phyloP scores from a whole-genome alignment of 257 asterid species.

The Capsicum baccatum region DNA sequence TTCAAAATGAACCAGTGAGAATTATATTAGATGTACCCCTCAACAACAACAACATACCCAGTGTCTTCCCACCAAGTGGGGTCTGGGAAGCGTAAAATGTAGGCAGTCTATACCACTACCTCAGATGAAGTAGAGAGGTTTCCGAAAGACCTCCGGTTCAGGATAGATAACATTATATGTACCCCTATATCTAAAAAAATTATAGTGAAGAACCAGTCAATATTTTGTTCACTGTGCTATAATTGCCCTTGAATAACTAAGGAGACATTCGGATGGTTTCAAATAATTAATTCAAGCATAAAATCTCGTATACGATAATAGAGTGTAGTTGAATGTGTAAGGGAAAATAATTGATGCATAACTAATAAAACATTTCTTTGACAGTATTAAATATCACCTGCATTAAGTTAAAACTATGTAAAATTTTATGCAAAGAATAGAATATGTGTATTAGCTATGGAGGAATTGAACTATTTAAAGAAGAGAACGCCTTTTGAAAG shows the following conservation, averaged over 20 bases:
- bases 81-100: no score
- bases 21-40: neutral
- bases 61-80: no score
- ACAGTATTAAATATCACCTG: neutral
- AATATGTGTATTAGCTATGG: neutral
- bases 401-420: neutral
- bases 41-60: no score
- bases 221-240: slow-evolving; percentile 2
- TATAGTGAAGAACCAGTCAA: slow-evolving; percentile 24
- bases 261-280: neutral
- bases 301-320: slow-evolving; percentile 6
- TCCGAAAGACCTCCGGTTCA: no score
- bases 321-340: neutral
- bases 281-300: neutral
- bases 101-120: no score
- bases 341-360: slow-evolving; percentile 13
- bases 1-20: slow-evolving; percentile 42
- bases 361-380: neutral
- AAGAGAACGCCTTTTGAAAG: neutral
- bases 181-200: neutral
- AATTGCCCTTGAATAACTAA: slow-evolving; percentile 2
- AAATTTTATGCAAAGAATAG: neutral
- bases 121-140: no score
- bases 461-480: neutral
- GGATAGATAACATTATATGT: neutral